Percentiles rank a stretch among this genome's conserved stretches.
Evolutionary conservation across 2,329 filamentous ascomycete species (phyloP).

Genomic region (Lasiodiplodia gonubiensis): DNA sequence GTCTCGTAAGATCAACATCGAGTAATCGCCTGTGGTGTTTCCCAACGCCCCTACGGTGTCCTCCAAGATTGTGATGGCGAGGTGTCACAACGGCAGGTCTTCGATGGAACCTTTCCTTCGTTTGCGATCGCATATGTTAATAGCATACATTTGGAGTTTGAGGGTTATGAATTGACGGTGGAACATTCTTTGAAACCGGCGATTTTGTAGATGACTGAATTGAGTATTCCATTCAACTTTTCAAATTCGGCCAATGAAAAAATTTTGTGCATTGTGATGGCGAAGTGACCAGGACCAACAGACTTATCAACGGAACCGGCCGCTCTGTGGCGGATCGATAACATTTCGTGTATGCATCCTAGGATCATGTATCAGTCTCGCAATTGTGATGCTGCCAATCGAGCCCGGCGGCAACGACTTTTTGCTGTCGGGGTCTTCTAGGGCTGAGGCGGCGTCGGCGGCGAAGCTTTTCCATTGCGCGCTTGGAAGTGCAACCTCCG

Average conservation of each 20-base stretch:
- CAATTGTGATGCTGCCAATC: too few species aligned
- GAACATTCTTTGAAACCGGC: background rate
- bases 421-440: background rate
- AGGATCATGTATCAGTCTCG: too few species aligned
- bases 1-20: conserved; percentile 61
- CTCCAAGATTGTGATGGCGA: background rate
- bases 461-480: background rate
- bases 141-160: conserved; percentile 5
- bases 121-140: background rate
- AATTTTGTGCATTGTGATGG: background rate
- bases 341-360: too few species aligned
- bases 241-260: background rate
- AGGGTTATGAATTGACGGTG: background rate
- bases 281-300: too few species aligned
- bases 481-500: conserved; percentile 6
- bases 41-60: background rate
- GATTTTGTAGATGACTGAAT: conserved; percentile 2
- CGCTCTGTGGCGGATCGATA: too few species aligned
- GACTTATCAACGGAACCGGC: too few species aligned
- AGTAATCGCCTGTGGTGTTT: conserved; percentile 54
- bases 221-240: background rate
- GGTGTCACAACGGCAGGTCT: background rate
- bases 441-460: background rate
- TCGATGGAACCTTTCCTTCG: background rate
- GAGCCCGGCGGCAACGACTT: conserved; percentile 19